Conservation (phyloP, 2,329 filamentous ascomycete species). For the Mycogone perniciosa region DNA sequence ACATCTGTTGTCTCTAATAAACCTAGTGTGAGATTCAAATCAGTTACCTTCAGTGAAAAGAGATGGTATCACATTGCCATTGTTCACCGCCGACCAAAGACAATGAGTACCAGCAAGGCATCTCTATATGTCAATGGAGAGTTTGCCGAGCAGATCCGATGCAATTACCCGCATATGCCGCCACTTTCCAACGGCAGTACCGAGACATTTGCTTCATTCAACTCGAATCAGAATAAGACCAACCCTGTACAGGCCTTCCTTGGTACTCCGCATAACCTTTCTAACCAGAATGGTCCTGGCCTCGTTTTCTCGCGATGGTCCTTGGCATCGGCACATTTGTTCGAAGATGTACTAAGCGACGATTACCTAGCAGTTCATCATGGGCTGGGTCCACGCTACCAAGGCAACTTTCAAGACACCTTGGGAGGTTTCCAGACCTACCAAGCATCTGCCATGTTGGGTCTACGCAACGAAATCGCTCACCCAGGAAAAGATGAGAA, state of each 20-base stretch:
- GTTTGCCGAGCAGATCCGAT: constrained; percentile 86
- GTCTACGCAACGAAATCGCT: constrained; percentile 83
- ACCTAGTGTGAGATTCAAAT: constrained; percentile 91
- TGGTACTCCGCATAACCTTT: constrained; percentile 84
- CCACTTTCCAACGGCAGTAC: constrained; percentile 55
- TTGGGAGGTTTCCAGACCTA: constrained; percentile 96
- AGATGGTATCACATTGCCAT: constrained; percentile 92
- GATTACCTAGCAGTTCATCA: constrained; percentile 88
- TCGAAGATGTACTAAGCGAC: constrained; percentile 81
- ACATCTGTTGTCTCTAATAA: constrained; percentile 82
- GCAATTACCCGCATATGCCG: constrained; percentile 76
- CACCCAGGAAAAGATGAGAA: constrained; percentile 84
- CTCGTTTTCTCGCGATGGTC: constrained; percentile 78
- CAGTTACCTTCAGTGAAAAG: constrained; percentile 65
- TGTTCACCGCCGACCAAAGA: constrained; percentile 73
- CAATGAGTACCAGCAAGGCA: constrained; percentile 71
- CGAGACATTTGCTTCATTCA: constrained; percentile 65
- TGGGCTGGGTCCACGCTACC: constrained; percentile 82
- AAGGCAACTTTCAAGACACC: constrained; percentile 95
- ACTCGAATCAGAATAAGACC: constrained; percentile 49
- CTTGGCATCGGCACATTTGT: constrained; percentile 80
- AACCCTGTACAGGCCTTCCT: constrained; percentile 84
- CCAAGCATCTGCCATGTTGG: constrained; percentile 81
- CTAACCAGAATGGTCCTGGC: constrained; percentile 65
- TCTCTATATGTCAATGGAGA: constrained; percentile 89